Evolutionary conservation across 495 filamentous ascomycete genomes (phyloP), one percentile per base, ranked within the genome.

Genomic region (Chaetomium cochliodes): DNA sequence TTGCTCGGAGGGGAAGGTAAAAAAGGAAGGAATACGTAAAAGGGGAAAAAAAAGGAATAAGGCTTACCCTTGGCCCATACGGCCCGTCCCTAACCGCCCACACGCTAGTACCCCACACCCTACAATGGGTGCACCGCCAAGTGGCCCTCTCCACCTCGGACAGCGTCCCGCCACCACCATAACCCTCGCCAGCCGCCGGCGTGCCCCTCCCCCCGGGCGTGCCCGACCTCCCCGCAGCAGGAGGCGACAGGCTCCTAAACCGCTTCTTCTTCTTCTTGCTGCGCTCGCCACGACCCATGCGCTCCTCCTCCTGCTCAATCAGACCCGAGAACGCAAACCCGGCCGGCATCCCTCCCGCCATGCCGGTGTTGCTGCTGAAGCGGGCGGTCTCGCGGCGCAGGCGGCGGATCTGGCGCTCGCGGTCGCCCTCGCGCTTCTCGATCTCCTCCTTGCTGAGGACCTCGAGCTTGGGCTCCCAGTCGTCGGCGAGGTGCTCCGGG

Each of bases 61-160:
- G 3, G 78, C 86, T 82, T 84, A 97, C 93, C 75, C 91, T 88
- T 60, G 87, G 84, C 51, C 93, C 94, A 67, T 83, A 79, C 20
- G 94, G 94, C 25, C 94, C 94, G 72, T 99, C 94, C 72, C 93
- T 79, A 12, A 97, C 93, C 60, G 89, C 92, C 96, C 94, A 99
- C 28, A 96, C 90, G 7, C 91, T 88, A 39, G 88, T 88, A 37
- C 96, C 94, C 85, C 91, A 91, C 8, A 97, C 87, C 67, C 79
- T 81, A 74, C 94, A 99, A 75, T 97, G 93, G n/a, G 78, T 77
- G 79, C 94, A 99, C 50, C 92, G 84, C 94, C 94, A 99, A 58
- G 82, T 88, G 64, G 84, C 79, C 64, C 93, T 83, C 80, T 99
- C 94, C 77, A 84, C 86, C 26, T 96, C 92, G 8, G 82, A 84